Conservation (phyloP, 148 eudicot genomes). For the Silene latifolia region DNA sequence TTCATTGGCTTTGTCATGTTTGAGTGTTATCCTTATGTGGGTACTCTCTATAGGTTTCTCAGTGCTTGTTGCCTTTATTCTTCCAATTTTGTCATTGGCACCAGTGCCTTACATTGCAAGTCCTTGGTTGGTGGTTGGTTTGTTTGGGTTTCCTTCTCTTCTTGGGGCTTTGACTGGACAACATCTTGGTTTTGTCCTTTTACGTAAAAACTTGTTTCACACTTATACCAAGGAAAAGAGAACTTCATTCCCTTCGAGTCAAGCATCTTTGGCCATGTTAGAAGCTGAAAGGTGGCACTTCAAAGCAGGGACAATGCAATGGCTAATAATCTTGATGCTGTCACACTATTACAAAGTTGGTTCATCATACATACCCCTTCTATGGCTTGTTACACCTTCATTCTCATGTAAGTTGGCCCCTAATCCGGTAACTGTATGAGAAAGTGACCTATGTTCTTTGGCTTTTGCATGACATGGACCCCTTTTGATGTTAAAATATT, state of each 20-base stretch:
- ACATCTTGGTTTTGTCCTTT: slow-evolving; percentile 61
- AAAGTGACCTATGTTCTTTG: background rate
- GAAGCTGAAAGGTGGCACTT: slow-evolving; percentile 96
- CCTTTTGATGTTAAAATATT: background rate
- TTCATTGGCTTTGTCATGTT: slow-evolving; percentile 60
- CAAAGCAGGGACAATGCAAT: slow-evolving; percentile 79
- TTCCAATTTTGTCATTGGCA: slow-evolving; percentile 57
- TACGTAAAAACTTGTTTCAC: slow-evolving; percentile 42
- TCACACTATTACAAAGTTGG: slow-evolving; percentile 72
- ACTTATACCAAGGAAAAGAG: slow-evolving; percentile 35
- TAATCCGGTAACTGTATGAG: background rate
- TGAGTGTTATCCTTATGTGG: slow-evolving; percentile 83
- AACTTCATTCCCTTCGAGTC: slow-evolving; percentile 31
- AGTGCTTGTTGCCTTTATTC: slow-evolving; percentile 54
- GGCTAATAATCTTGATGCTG: slow-evolving; percentile 57
- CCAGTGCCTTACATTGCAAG: slow-evolving; percentile 64
- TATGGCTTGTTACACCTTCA: slow-evolving; percentile 84
- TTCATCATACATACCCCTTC: slow-evolving; percentile 68
- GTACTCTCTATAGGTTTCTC: slow-evolving; percentile 58
- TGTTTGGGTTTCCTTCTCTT: slow-evolving; percentile 82
- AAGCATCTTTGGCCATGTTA: slow-evolving; percentile 58
- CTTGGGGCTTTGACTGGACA: slow-evolving; percentile 95
- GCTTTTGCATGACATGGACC: background rate
- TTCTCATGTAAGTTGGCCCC: slow-evolving; percentile 70
- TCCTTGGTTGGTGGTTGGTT: slow-evolving; percentile 75